Base-by-base conservation (phyloP, 805 yeast genomes). In the Pichia nakasei region DNA sequence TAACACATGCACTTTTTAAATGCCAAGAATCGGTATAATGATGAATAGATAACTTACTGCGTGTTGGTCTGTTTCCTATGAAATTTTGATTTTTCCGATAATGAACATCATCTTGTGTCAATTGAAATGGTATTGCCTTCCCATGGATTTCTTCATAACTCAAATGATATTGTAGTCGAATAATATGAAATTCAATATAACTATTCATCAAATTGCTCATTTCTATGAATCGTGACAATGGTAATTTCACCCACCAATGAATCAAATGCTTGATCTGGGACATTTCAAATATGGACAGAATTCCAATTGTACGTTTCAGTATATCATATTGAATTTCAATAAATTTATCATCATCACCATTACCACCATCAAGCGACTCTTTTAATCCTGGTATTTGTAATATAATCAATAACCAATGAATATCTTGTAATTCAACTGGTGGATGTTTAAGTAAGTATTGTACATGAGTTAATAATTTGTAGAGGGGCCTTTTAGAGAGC, bases 11-110 rank as follows among this genome's bases (percentile, higher is more conserved):
- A 0, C 86, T 70, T 42, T 72, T 67, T 29, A 89, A 65, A 50
- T 82, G 88, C 96, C 96, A 91, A 55, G 85, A 88, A 48, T 74
- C 72, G 0, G 85, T 81, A 59, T 89, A 89, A 51, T 76, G 78
- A 35, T 73, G 73, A 5, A 79, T 58, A 42, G 65, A 67, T 12
- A 80, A 68, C 46, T 70, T 74, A 17, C 55, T 44, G n/a, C n/a
- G n/a, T n/a, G n/a, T n/a, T n/a, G n/a, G n/a, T n/a, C n/a, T n/a
- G n/a, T n/a, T n/a, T n/a, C n/a, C n/a, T n/a, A 24, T 24, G 7
- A 24, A 24, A 24, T 24, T 24, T 24, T 24, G 27, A 11, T 29
- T 29, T 11, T 29, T 56, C 37, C 61, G 61, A 43, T 58, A 62
- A 39, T 60, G 57, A 36, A 61, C 49, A 42, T 60, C 63, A 36